Evolutionary conservation across 2,329 filamentous ascomycete genomes (phyloP), one percentile per base, ranked within the genome.

Genomic region (Aspergillus candidus): DNA sequence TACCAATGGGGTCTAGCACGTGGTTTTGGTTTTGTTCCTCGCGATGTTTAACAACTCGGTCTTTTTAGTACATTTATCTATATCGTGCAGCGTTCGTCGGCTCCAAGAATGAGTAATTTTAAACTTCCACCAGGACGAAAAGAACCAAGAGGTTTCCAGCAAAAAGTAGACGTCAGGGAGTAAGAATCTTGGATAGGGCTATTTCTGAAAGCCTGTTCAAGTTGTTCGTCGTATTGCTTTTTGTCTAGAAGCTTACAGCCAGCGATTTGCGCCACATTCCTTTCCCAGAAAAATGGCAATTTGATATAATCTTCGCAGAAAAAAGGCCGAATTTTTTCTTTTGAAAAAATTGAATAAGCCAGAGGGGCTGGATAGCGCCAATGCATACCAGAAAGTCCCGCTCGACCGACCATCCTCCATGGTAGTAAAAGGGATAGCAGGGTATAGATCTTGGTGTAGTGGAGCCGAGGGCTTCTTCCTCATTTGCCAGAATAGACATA

Each of bases 331-430:
- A 50, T 3, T 56, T 48, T 14, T 54, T 22, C 27, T 52, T 37
- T n/a, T n/a, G 36, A 57, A 56, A 1, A 54, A 22, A 4, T 5
- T 32, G 29, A 56, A 55, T 2, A 58, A 32, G 11, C 48, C 51
- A 11, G 48, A 51, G 3, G 51, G 54, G 33, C 53, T 58, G 3
- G 35, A 37, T 12, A 54, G 45, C n/a, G 51, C 53, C 6, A 53
- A 40, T 3, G 40, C 27, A 46, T 48, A 57, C 48, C 51, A 55
- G 11, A 54, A 58, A 0, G 50, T 48, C 32, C 52, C 54, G 22
- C 35, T 35, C 8, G 27, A 31, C 52, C 52, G 56, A 8, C 38
- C 32, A 15, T 40, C 27, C 7, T 52, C 32, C 49, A 56, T 48
- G n/a, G 50, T 38, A n/a, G n/a, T n/a, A n/a, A n/a, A n/a, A n/a